phyloP scores from a whole-genome alignment of 1,284 basidiomycete genomes.

The Sporisorium scitamineum region DNA sequence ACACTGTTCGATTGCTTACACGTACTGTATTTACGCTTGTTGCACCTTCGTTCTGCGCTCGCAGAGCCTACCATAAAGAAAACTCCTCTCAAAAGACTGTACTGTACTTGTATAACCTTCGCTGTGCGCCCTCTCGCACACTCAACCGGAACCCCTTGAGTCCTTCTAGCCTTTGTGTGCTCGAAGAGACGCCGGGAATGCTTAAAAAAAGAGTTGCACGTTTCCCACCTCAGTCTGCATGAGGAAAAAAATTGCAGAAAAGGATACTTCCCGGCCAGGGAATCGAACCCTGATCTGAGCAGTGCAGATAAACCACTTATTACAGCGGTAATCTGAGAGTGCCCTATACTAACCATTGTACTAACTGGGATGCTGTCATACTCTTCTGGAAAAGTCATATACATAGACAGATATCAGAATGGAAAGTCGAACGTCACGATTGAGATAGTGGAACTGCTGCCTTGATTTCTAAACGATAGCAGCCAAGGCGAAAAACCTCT shows the following conservation, averaged over 20 bases:
- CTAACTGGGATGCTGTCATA: constrained; percentile 31
- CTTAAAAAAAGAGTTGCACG: neutral
- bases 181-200: neutral
- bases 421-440: too few species aligned
- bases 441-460: too few species aligned
- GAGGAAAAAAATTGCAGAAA: constrained; percentile 1
- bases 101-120: constrained; percentile 7
- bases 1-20: too few species aligned
- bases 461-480: too few species aligned
- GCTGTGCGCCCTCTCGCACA: neutral
- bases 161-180: neutral
- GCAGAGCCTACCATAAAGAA: neutral
- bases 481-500: too few species aligned
- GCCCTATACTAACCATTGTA: constrained; percentile 32
- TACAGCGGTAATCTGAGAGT: constrained; percentile 9
- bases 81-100: neutral
- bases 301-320: neutral
- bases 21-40: neutral
- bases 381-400: too few species aligned
- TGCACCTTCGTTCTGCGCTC: neutral
- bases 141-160: too few species aligned
- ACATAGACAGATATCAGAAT: too few species aligned
- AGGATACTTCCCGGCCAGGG: constrained; percentile 48
- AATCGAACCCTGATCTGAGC: constrained; percentile 58
- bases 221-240: too few species aligned